Evolutionary conservation across 2,329 filamentous ascomycete genomes (phyloP).

Genomic region (Metarhizium anisopliae): DNA sequence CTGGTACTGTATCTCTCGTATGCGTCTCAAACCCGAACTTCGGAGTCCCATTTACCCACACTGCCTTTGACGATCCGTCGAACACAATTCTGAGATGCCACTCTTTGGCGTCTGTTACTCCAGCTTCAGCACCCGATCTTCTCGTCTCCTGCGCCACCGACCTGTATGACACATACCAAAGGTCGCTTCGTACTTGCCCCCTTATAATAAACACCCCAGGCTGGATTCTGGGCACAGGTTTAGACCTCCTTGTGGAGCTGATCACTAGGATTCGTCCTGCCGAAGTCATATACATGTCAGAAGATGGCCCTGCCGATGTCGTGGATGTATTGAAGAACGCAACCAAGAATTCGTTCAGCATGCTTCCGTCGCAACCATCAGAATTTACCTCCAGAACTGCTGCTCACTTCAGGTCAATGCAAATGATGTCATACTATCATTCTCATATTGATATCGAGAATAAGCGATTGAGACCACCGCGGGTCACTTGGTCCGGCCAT

Average conservation of each 20-base stretch:
- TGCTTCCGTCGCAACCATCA: conserved; percentile 51
- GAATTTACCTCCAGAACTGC: conserved; percentile 50
- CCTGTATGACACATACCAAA: conserved; percentile 49
- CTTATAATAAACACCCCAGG: conserved; percentile 67
- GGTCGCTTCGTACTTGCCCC: conserved; percentile 35
- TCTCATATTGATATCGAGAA: background rate
- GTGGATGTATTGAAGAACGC: conserved; percentile 42
- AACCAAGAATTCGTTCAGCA: conserved; percentile 33
- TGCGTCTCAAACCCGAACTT: conserved; percentile 53
- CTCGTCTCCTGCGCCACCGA: conserved; percentile 57
- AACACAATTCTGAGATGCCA: conserved; percentile 49
- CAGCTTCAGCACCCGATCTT: conserved; percentile 56
- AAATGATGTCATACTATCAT: conserved; percentile 76
- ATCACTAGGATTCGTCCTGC: conserved; percentile 44
- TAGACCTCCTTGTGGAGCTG: conserved; percentile 53
- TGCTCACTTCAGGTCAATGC: conserved; percentile 61
- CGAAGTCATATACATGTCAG: conserved; percentile 60
- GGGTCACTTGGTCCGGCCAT: conserved; percentile 37
- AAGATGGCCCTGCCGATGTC: conserved; percentile 49
- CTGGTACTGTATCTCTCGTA: conserved; percentile 61
- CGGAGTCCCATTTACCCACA: conserved; percentile 59
- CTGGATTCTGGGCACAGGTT: conserved; percentile 63
- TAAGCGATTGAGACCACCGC: background rate
- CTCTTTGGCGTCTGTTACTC: conserved; percentile 54
- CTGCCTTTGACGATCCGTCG: conserved; percentile 22